These are phyloP conservation scores for Mucor lusitanicus DNA, from an alignment of 371 early-diverging fungal genomes.

Conservation along the genomic window DNA sequence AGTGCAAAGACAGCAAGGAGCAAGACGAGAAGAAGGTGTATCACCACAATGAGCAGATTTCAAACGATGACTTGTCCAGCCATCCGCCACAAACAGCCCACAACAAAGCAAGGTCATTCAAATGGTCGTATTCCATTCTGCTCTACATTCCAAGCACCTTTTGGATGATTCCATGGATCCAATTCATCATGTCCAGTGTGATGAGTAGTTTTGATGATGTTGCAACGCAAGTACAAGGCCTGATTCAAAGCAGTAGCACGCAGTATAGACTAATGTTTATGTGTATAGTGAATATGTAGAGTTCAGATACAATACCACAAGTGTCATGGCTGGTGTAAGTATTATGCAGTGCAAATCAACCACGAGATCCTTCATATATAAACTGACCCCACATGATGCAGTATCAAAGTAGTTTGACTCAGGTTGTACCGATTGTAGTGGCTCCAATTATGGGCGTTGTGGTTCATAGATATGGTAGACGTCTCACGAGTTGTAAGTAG, in stretches of 20 bases:
- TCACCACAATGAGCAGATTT: neutral
- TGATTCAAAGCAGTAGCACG: neutral
- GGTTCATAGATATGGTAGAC: slow-evolving; percentile 55
- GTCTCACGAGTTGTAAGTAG: slow-evolving; percentile 41
- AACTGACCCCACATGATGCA: neutral
- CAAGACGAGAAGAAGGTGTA: slow-evolving; percentile 2
- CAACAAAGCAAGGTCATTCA: slow-evolving; percentile 1
- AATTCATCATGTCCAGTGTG: slow-evolving; percentile 49
- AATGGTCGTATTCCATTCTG: slow-evolving; percentile 29
- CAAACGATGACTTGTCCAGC: neutral
- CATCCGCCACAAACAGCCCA: neutral
- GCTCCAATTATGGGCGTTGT: slow-evolving; percentile 57
- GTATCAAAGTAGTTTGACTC: slow-evolving; percentile 60
- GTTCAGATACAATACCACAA: slow-evolving; percentile 45
- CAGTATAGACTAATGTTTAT: neutral
- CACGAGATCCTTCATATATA: too few species aligned
- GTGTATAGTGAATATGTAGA: slow-evolving; percentile 42
- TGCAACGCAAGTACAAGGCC: slow-evolving; percentile 32
- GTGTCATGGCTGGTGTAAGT: slow-evolving; percentile 50
- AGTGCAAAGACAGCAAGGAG: neutral
- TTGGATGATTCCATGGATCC: slow-evolving; percentile 51
- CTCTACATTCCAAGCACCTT: slow-evolving; percentile 42
- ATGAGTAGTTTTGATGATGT: slow-evolving; percentile 52
- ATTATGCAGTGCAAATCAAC: too few species aligned
- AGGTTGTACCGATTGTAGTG: slow-evolving; percentile 53